A percentile compares a stretch with the other conserved stretches of the same genome.
Evolutionary conservation across 352 stramenopile genomes (phyloP).

Genomic region (Pythium graminicola): DNA sequence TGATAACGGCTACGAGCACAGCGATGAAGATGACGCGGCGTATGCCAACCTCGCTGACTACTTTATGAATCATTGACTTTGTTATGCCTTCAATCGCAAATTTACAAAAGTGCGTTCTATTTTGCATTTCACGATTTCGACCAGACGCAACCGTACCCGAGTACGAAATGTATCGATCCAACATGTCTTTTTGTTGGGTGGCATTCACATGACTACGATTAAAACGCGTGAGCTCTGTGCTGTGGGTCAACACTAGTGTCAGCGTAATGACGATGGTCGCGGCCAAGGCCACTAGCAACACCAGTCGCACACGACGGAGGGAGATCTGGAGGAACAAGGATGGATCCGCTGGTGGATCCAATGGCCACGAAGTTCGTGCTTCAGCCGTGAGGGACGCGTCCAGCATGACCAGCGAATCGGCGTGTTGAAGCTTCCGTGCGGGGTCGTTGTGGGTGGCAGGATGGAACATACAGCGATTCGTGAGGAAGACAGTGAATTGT

Average conservation of each 20-base stretch:
- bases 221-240: conserved; percentile 1
- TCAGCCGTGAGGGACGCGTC: too few relatives aligned
- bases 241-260: not conserved
- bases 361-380: too few relatives aligned
- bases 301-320: not conserved
- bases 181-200: not conserved
- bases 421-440: not conserved
- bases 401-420: not conserved
- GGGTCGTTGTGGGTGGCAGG: not conserved
- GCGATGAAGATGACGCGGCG: too few relatives aligned
- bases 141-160: conserved; percentile 9
- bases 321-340: not conserved
- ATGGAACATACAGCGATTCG: too few relatives aligned
- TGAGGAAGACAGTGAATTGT: too few relatives aligned
- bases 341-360: not conserved
- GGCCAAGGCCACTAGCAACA: not conserved
- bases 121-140: too few relatives aligned
- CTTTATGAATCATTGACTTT: too few relatives aligned
- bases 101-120: too few relatives aligned
- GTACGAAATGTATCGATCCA: conserved; percentile 15
- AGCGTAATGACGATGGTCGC: not conserved
- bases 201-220: not conserved
- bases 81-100: too few relatives aligned
- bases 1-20: too few relatives aligned
- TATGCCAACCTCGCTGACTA: too few relatives aligned